phyloP scores from a whole-genome alignment of 495 filamentous ascomycete genomes.

The Aspergillus conjunctus region DNA sequence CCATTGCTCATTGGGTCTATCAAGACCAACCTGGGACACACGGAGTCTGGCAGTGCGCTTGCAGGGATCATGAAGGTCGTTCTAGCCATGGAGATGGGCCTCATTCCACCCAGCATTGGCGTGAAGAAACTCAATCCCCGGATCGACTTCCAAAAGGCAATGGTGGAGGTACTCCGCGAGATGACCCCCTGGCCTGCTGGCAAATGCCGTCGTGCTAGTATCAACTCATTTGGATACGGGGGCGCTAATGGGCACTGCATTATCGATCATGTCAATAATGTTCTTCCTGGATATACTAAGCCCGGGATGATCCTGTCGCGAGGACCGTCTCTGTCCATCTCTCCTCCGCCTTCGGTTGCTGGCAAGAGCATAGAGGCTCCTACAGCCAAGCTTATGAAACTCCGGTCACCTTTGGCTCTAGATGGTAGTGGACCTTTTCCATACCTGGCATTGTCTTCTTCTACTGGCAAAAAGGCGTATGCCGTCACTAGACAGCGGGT shows the following conservation, averaged over 20 bases:
- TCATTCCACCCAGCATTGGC: background rate
- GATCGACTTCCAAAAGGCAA: background rate
- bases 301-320: no score
- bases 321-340: no score
- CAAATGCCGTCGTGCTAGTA: background rate
- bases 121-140: background rate
- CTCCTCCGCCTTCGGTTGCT: no score
- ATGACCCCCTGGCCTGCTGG: background rate
- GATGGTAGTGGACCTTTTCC: no score
- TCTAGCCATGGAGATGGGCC: background rate
- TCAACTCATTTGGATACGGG: background rate
- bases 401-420: no score
- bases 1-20: background rate
- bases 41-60: background rate
- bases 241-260: background rate
- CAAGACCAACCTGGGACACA: background rate
- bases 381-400: no score
- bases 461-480: no score
- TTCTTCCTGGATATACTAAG: no score
- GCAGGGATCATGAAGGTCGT: background rate
- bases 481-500: no score
- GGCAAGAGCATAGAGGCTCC: no score
- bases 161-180: background rate
- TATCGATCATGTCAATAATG: background rate
- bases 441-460: no score